These are phyloP conservation scores for Sporormia fimetaria DNA, from an alignment of 495 filamentous ascomycete genomes.

Conservation along the genomic window DNA sequence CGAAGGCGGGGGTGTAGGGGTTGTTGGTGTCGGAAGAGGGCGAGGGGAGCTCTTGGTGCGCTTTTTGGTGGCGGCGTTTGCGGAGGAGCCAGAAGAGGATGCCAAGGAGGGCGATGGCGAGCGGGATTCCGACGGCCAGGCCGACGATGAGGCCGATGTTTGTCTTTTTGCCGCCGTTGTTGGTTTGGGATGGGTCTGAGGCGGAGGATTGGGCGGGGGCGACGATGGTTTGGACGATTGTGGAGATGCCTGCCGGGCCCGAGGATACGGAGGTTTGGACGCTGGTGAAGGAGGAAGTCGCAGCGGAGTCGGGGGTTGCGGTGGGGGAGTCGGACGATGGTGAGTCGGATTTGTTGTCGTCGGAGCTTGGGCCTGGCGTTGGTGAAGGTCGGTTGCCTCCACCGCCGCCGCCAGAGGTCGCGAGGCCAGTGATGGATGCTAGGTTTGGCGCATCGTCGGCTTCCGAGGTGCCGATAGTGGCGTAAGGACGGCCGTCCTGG, in stretches of 20 bases:
- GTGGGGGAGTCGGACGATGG: not conserved
- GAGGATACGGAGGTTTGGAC: slow-evolving; percentile 6
- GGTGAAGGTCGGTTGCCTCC: not conserved
- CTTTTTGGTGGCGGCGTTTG: slow-evolving; percentile 5
- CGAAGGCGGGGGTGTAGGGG: slow-evolving; percentile 8
- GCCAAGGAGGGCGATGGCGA: slow-evolving; percentile 11
- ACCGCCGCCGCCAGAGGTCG: not conserved
- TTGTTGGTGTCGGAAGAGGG: not conserved
- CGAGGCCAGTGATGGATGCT: slow-evolving; percentile 8
- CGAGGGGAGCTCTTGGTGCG: not conserved
- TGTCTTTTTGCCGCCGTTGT: slow-evolving; percentile 1
- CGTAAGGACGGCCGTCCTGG: slow-evolving; percentile 12
- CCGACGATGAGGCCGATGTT: slow-evolving; percentile 14
- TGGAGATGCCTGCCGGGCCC: slow-evolving; percentile 5
- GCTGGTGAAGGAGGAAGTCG: slow-evolving; percentile 1
- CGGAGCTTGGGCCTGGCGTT: slow-evolving; percentile 1
- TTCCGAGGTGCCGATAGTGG: slow-evolving; percentile 12
- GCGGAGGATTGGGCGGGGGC: not conserved
- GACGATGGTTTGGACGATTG: slow-evolving; percentile 6
- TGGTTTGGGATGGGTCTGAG: not conserved
- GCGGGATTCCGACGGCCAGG: slow-evolving; percentile 20
- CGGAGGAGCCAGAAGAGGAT: slow-evolving; percentile 16
- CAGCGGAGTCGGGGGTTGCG: not conserved
- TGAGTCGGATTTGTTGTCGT: not conserved
- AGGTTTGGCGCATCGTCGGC: slow-evolving; percentile 11